Conservation (phyloP, 192 early-diverging fungal genomes). For the Mortierella claussenii region DNA sequence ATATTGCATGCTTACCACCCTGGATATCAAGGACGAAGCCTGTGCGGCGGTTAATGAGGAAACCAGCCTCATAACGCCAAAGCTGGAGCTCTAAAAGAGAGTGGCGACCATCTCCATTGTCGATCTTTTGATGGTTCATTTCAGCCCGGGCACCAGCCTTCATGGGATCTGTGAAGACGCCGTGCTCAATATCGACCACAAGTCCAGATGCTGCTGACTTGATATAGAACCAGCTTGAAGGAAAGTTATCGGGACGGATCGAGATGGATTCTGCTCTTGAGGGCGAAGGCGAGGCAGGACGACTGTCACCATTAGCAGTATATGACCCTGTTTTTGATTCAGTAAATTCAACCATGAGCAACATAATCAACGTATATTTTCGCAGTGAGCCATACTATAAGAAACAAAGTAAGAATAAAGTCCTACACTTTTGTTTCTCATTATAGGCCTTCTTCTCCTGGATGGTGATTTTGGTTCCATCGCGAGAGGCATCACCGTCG, state of each 20-base stretch:
- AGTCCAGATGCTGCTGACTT: slow-evolving; percentile 46
- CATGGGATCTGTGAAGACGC: slow-evolving; percentile 49
- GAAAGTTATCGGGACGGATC: slow-evolving; percentile 50
- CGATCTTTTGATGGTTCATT: slow-evolving; percentile 54
- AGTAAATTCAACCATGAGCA: background rate
- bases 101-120: slow-evolving; percentile 43
- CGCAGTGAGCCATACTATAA: background rate
- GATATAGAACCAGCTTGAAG: slow-evolving; percentile 52
- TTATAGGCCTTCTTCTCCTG: slow-evolving; percentile 52
- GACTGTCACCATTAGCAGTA: slow-evolving; percentile 16
- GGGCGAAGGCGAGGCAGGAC: slow-evolving; percentile 29
- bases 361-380: no score
- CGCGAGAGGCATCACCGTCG: slow-evolving; percentile 42
- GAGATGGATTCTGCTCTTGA: slow-evolving; percentile 52
- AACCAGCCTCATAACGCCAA: slow-evolving; percentile 55
- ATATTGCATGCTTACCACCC: slow-evolving; percentile 27
- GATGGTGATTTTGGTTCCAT: slow-evolving; percentile 46
- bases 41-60: slow-evolving; percentile 52
- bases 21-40: slow-evolving; percentile 51
- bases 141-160: slow-evolving; percentile 53
- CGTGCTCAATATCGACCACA: slow-evolving; percentile 53
- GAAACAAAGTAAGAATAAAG: no score
- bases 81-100: slow-evolving; percentile 51
- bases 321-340: slow-evolving; percentile 25
- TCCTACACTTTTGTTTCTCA: slow-evolving; percentile 51